Percentiles rank a stretch among this genome's conserved stretches.
phyloP scores from a whole-genome alignment of 1,284 basidiomycete genomes.

The Wallemia hederae region DNA sequence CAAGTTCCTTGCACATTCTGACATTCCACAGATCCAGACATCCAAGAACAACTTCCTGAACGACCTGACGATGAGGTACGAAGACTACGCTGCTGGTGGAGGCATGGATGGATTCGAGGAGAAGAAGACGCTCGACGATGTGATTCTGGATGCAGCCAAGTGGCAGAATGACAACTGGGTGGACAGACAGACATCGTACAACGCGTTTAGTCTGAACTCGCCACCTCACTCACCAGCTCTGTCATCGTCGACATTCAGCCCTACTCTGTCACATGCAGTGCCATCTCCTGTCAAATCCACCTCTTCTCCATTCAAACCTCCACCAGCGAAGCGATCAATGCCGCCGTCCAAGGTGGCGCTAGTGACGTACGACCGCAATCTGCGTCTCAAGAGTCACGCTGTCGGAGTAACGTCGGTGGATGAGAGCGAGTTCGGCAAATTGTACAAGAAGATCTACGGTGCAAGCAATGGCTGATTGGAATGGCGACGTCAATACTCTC shows the following conservation, averaged over 20 bases:
- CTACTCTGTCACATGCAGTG: constrained; percentile 4
- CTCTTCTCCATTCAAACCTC: neutral
- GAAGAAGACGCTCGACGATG: constrained; percentile 69
- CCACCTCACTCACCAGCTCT: constrained; percentile 5
- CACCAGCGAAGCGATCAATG: constrained; percentile 14
- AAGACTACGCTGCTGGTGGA: constrained; percentile 43
- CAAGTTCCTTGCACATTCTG: constrained; percentile 41
- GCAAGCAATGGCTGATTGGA: too few relatives aligned
- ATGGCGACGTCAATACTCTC: neutral
- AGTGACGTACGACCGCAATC: constrained; percentile 65
- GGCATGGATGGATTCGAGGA: constrained; percentile 20
- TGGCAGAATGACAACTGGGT: constrained; percentile 85
- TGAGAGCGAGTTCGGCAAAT: neutral
- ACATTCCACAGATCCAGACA: constrained; percentile 67
- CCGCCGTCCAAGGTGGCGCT: constrained; percentile 50
- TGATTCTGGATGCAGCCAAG: constrained; percentile 63
- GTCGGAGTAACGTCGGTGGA: neutral
- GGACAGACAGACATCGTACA: constrained; percentile 44
- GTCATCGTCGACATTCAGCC: constrained; percentile 9
- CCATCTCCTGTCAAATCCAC: neutral
- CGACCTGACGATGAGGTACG: constrained; percentile 51
- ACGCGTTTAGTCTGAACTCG: constrained; percentile 11
- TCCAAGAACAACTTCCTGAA: constrained; percentile 75
- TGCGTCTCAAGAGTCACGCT: constrained; percentile 15
- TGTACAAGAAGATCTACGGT: neutral